Conservation (phyloP, 2,329 filamentous ascomycete genomes). For the Thelonectria rubi region DNA sequence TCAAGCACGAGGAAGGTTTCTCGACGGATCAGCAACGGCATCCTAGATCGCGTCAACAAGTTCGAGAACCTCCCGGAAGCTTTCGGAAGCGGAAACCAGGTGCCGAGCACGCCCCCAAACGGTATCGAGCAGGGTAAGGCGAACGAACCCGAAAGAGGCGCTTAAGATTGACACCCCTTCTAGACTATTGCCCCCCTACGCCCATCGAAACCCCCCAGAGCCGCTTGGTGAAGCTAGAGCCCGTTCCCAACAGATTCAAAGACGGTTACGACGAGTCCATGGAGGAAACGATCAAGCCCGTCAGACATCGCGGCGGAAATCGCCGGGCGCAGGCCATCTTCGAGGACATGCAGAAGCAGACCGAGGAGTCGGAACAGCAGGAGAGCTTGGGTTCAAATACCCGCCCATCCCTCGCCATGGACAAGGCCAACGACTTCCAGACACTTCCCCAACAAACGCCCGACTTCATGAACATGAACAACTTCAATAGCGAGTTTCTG, state of each 20-base stretch:
- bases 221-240: slow-evolving; percentile 53
- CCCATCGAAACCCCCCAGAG: slow-evolving; percentile 71
- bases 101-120: slow-evolving; percentile 68
- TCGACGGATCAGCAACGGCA: slow-evolving; percentile 66
- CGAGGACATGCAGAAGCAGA: slow-evolving; percentile 65
- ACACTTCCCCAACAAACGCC: slow-evolving; percentile 62
- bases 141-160: not conserved
- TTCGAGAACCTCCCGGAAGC: slow-evolving; percentile 64
- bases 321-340: slow-evolving; percentile 62
- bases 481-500: slow-evolving; percentile 55
- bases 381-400: slow-evolving; percentile 58
- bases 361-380: slow-evolving; percentile 52
- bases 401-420: slow-evolving; percentile 60
- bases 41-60: slow-evolving; percentile 67
- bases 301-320: slow-evolving; percentile 52
- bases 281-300: slow-evolving; percentile 72
- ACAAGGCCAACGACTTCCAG: slow-evolving; percentile 57
- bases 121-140: slow-evolving; percentile 68
- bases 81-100: slow-evolving; percentile 48
- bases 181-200: slow-evolving; percentile 73
- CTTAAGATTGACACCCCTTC: slow-evolving; percentile 9
- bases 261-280: slow-evolving; percentile 72
- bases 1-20: slow-evolving; percentile 53
- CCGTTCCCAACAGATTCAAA: slow-evolving; percentile 60
- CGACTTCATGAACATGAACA: slow-evolving; percentile 66